phyloP scores from a whole-genome alignment of 177 flowering plant species.

The Vitis hybrid region DNA sequence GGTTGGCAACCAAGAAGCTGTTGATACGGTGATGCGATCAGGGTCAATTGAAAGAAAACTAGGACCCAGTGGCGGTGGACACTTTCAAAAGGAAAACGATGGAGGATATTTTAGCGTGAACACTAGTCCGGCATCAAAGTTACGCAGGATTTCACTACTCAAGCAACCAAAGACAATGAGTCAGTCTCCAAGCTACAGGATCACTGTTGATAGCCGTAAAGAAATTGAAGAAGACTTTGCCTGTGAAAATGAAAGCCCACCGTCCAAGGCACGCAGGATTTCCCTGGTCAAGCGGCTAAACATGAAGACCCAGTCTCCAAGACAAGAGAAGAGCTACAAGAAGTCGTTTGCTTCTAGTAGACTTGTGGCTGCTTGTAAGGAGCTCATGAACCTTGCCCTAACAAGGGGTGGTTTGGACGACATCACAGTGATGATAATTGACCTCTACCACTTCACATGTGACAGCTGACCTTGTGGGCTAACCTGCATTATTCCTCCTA shows the following conservation, averaged over 20 bases:
- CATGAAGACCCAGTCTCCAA: conserved; percentile 22
- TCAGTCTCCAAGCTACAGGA: conserved; percentile 16
- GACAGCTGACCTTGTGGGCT: conserved; percentile 12
- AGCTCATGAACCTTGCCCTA: conserved; percentile 66
- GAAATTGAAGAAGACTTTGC: conserved; percentile 16
- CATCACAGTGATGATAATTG: conserved; percentile 82
- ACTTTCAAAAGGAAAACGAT: conserved; percentile 22
- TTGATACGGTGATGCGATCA: conserved; percentile 38
- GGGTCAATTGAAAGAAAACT: conserved; percentile 26
- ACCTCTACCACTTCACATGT: conserved; percentile 46
- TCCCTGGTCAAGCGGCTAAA: conserved; percentile 30
- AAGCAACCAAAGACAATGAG: conserved; percentile 20
- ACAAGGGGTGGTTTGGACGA: conserved; percentile 81
- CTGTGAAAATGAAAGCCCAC: conserved; percentile 27
- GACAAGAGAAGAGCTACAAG: conserved; percentile 27
- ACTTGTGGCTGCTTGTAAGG: conserved; percentile 62
- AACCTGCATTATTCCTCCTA: too few relatives aligned
- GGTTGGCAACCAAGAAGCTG: conserved; percentile 88
- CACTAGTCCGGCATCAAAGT: conserved; percentile 43
- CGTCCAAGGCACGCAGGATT: conserved; percentile 33
- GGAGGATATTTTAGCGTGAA: conserved; percentile 32
- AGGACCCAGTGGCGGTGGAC: conserved; percentile 3
- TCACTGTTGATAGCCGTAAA: conserved; percentile 8
- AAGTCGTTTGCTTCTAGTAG: conserved; percentile 20
- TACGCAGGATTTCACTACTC: conserved; percentile 32